Base-by-base conservation (phyloP, 768 basidiomycete genomes). In the Rhizopogon roseolus region DNA sequence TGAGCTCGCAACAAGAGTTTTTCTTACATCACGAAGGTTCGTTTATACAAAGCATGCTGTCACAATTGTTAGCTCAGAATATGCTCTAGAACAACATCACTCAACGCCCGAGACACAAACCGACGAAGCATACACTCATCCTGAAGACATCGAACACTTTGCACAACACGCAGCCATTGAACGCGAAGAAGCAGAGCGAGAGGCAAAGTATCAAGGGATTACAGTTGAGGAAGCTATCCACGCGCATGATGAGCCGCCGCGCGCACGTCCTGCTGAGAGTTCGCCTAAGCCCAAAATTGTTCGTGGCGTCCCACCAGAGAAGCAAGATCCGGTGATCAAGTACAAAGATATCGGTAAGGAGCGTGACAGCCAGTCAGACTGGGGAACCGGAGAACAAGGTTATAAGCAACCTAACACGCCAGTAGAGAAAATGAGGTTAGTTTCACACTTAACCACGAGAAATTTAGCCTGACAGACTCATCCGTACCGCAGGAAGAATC, bases 21-120 rank as follows among this genome's bases (percentile, higher is more conserved):
- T 95, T 94, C 81, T 77, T 95, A 45, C 95, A 98, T 64, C 97
- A 99, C 71, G 97, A 99, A 83, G 95, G 93, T 87, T 55, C 63
- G 72, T 60, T 37, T 11, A 45, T 53, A 22, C 34, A 49, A 22
- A 28, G 25, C 19, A 16, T 28, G 22, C 28, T 50, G 19, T 48
- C 46, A 9, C 22, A 9, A 36, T 25, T 9, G 36, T 34, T 10
- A 36, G 22, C 46, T 48, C 46, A 48, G 22, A 36, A 6, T 9
- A 36, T 54, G 3, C 27, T 32, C 9, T 22, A 92, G 91, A 98
- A 73, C 73, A 91, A 71, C 97, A 79, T 77, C 97, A 99, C 71
- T 88, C 85, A 28, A 98, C 96, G 36, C 95, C 94, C 0, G 97
- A 98, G 67, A 98, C 96, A 0, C 97, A 98, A 69, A 94, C 93